Base-by-base conservation (phyloP, 2,329 filamentous ascomycete genomes). In the Polychaeton citri region DNA sequence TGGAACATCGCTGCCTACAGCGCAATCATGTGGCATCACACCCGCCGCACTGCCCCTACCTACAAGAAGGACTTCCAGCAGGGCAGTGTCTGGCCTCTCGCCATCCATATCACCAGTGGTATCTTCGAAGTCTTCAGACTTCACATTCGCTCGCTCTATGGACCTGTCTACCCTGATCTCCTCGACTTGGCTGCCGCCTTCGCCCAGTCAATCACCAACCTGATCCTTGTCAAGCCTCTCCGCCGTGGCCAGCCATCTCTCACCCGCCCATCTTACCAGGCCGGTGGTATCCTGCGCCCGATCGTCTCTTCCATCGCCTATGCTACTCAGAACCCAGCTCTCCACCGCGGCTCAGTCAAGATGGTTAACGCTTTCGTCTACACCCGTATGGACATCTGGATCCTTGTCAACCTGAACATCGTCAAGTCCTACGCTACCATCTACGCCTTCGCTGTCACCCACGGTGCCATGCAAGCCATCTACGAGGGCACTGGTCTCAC, bases 381-480 rank as follows among this genome's bases (percentile, higher is more conserved):
- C 24, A 28, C 24, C 15, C 24, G 24, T 28, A 28, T 28, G 24
- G 24, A 28, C 24, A 28, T 28, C 24, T 28, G 24, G 24, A 28
- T 28, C 24, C 24, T 28, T 10, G 24, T 28, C 24, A 28, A 28
- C 24, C 24, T 28, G 12, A 28, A 28, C 24, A 28, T 28, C 24
- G 24, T 28, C 4, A 28, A 28, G 24, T 12, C 12, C 24, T 28
- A 28, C 7, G 24, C 24, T 7, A 28, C 24, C 4, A 28, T 28
- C 24, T 28, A 28, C 7, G 24, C 24, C 3, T 28, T 28, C 24
- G 24, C 24, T 12, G 24, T 28, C 7, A 28, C 24, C 24, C 24
- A 28, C 24, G 24, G 24, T 28, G 24, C 24, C 24, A 28, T 28
- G 24, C 24, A 28, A 28, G 24, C 24, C 24, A 28, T 28, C 24